Percentiles rank a stretch among this genome's conserved stretches.
Evolutionary conservation across 805 yeast genomes (phyloP).

Genomic region (Zygoascus biomembranicola): DNA sequence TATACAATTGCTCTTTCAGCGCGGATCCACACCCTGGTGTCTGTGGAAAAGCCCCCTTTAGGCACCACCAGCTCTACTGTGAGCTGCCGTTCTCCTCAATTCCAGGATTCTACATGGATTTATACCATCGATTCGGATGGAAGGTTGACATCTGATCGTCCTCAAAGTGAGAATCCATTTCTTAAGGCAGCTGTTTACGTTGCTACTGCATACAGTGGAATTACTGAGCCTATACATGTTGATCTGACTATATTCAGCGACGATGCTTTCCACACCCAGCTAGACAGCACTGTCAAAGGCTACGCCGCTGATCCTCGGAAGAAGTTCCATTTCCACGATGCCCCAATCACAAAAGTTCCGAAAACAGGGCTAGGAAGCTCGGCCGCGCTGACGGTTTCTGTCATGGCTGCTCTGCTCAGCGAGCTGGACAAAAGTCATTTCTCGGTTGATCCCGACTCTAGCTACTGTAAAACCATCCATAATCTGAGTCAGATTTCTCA

Average conservation of each 20-base stretch:
- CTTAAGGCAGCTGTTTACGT: conserved; percentile 53
- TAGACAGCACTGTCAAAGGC: conserved; percentile 17
- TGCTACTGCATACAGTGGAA: conserved; percentile 45
- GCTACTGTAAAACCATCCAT: conserved; percentile 43
- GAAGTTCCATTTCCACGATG: conserved; percentile 51
- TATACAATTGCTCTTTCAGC: conserved; percentile 83
- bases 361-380: conserved; percentile 96
- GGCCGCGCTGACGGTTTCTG: conserved; percentile 82
- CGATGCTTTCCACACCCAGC: conserved; percentile 61
- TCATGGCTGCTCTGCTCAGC: conserved; percentile 60
- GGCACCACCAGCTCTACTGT: conserved; percentile 1
- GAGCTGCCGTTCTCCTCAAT: conserved; percentile 65
- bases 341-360: conserved; percentile 61
- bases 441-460: conserved; percentile 21
- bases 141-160: not conserved
- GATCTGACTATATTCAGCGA: conserved; percentile 69
- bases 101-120: conserved; percentile 60
- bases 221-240: conserved; percentile 27
- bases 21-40: conserved; percentile 72
- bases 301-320: not conserved
- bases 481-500: conserved; percentile 85
- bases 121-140: conserved; percentile 31
- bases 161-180: conserved; percentile 53
- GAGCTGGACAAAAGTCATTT: conserved; percentile 32
- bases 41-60: conserved; percentile 8